Percentiles rank a stretch among this genome's conserved stretches.
These are phyloP conservation scores for Didymella lethalis DNA, from an alignment of 2,329 filamentous ascomycete genomes.

Conservation along the genomic window DNA sequence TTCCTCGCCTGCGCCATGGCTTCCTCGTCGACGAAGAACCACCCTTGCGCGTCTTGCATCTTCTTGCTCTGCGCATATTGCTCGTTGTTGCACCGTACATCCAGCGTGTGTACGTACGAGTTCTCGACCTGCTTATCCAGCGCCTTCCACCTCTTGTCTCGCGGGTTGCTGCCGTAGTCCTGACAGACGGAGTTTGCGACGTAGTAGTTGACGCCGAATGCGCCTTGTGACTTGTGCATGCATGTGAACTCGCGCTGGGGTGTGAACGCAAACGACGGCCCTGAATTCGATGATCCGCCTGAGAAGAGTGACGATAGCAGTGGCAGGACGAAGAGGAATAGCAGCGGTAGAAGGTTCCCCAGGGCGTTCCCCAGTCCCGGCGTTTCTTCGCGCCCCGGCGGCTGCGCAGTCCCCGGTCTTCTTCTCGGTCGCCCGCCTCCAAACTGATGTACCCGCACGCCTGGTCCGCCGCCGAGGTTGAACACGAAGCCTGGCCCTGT, in stretches of 20 bases:
- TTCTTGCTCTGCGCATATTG: constrained; percentile 69
- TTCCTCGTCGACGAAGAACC: constrained; percentile 82
- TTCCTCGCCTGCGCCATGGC: constrained; percentile 76
- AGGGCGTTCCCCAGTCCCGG: constrained; percentile 63
- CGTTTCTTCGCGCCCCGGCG: constrained; percentile 60
- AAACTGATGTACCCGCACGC: constrained; percentile 94
- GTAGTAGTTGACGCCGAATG: constrained; percentile 81
- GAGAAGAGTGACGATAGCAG: constrained; percentile 81
- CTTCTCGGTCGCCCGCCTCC: constrained; percentile 79
- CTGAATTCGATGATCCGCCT: constrained; percentile 59
- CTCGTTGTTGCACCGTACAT: constrained; percentile 78
- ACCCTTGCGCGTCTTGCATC: constrained; percentile 81
- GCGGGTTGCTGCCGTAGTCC: constrained; percentile 62
- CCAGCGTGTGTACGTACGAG: constrained; percentile 72
- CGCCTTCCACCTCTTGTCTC: constrained; percentile 70
- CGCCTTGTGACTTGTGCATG: constrained; percentile 70
- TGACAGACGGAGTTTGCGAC: constrained; percentile 80
- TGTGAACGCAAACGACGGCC: constrained; percentile 81
- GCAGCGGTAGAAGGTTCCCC: constrained; percentile 81
- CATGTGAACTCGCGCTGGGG: constrained; percentile 74
- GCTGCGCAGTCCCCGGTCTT: constrained; percentile 69
- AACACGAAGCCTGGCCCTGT: constrained; percentile 90
- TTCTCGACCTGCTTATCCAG: constrained; percentile 82
- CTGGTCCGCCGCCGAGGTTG: constrained; percentile 90
- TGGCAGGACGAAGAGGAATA: constrained; percentile 82